phyloP scores from a whole-genome alignment of 2,329 filamentous ascomycete species.

The Calonectria honghensis region DNA sequence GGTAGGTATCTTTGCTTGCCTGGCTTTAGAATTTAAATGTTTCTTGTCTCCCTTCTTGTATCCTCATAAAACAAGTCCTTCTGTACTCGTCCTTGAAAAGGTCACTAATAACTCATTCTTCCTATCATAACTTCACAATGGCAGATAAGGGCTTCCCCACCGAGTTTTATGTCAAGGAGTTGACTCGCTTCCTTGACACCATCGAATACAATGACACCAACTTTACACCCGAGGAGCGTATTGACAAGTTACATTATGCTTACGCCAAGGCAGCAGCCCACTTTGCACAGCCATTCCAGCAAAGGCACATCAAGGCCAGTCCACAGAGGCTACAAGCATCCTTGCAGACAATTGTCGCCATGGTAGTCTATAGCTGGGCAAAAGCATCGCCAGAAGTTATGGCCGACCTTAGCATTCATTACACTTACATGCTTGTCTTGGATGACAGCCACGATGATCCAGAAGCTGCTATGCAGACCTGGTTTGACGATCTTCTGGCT shows the following conservation, averaged over 20 bases:
- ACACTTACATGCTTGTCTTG: slow-evolving; percentile 3
- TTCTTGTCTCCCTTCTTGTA: neutral
- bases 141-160: neutral
- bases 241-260: neutral
- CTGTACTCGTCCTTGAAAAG: slow-evolving; percentile 4
- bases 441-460: slow-evolving; percentile 16
- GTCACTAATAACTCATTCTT: slow-evolving; percentile 3
- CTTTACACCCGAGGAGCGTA: neutral
- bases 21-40: neutral
- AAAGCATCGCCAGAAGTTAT: slow-evolving; percentile 13
- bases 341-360: neutral
- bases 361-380: slow-evolving; percentile 7
- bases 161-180: neutral
- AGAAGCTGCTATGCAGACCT: slow-evolving; percentile 9
- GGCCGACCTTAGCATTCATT: slow-evolving; percentile 13
- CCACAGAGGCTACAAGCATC: neutral
- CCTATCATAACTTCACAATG: neutral
- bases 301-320: slow-evolving; percentile 14
- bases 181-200: slow-evolving; percentile 18
- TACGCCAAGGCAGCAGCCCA: neutral
- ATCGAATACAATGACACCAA: slow-evolving; percentile 20
- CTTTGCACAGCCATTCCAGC: slow-evolving; percentile 18
- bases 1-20: slow-evolving; percentile 4
- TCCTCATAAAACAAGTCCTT: slow-evolving; percentile 5
- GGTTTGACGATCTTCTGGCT: neutral